Conservation (phyloP, 2,329 filamentous ascomycete genomes). For the Microcyclospora pomicola region DNA sequence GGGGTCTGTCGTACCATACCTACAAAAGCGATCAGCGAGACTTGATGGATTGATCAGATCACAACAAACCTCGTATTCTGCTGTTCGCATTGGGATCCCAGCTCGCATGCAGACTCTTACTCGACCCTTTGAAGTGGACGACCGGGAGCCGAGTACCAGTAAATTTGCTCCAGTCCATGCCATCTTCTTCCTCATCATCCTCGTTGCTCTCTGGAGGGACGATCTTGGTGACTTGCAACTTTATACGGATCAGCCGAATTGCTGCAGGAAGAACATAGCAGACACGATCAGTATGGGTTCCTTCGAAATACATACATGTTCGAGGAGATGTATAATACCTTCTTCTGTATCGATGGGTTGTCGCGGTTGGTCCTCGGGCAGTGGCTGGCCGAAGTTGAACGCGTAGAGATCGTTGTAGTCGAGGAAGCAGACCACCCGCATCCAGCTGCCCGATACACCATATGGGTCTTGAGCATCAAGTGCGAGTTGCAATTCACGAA, state of each 20-base stretch:
- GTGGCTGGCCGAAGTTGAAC: slow-evolving; percentile 49
- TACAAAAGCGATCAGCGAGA: slow-evolving; percentile 7
- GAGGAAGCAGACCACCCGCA: slow-evolving; percentile 40
- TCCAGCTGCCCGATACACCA: slow-evolving; percentile 56
- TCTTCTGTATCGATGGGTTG: slow-evolving; percentile 48
- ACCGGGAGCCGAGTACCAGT: slow-evolving; percentile 38
- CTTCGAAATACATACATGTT: slow-evolving; percentile 16
- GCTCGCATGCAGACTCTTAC: slow-evolving; percentile 46
- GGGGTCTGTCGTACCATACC: slow-evolving; percentile 51
- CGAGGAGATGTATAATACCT: slow-evolving; percentile 21
- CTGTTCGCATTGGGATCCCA: slow-evolving; percentile 59
- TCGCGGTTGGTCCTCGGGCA: slow-evolving; percentile 23
- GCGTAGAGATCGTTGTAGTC: slow-evolving; percentile 60
- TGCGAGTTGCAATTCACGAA: slow-evolving; percentile 25
- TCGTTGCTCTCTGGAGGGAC: slow-evolving; percentile 46
- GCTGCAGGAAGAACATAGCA: slow-evolving; percentile 25
- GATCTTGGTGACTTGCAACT: slow-evolving; percentile 46
- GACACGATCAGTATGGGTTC: slow-evolving; percentile 6
- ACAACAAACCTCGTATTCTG: slow-evolving; percentile 45
- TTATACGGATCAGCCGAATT: slow-evolving; percentile 56
- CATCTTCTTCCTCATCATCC: slow-evolving; percentile 19
- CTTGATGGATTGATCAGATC: not conserved
- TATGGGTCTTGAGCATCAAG: slow-evolving; percentile 53
- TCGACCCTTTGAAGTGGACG: slow-evolving; percentile 53
- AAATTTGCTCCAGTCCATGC: slow-evolving; percentile 18